Evolutionary conservation across 768 basidiomycete species (phyloP).

Genomic region (Tylopilus intermedius): DNA sequence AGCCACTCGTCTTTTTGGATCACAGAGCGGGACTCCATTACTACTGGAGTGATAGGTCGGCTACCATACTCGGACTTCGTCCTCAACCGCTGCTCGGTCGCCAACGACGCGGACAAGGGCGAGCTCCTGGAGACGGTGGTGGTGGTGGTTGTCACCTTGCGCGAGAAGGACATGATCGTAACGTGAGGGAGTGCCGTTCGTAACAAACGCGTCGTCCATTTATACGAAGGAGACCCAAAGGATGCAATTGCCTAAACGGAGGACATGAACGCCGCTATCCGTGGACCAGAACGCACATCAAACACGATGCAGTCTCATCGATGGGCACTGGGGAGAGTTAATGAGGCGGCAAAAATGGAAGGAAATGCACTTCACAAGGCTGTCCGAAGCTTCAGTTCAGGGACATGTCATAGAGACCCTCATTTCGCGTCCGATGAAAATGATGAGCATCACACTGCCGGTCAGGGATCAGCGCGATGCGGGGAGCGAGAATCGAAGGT

Average conservation of each 20-base stretch:
- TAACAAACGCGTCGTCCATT: background rate
- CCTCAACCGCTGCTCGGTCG: constrained; percentile 13
- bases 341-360: constrained; percentile 8
- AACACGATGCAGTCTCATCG: constrained; percentile 19
- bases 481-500: background rate
- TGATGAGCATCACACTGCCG: background rate
- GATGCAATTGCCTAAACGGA: background rate
- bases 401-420: background rate
- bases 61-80: constrained; percentile 16
- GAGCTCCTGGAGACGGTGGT: constrained; percentile 1
- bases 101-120: constrained; percentile 9
- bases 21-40: constrained; percentile 10
- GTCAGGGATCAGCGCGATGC: background rate
- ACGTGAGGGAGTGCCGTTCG: background rate
- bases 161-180: constrained; percentile 19
- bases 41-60: constrained; percentile 14
- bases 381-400: background rate
- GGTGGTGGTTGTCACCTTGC: constrained; percentile 6
- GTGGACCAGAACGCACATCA: background rate
- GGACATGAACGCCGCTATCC: constrained; percentile 2
- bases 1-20: constrained; percentile 29
- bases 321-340: background rate
- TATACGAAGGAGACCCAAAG: constrained; percentile 12
- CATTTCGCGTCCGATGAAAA: constrained; percentile 2
- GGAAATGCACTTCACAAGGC: background rate